Base-by-base conservation (phyloP, 495 filamentous ascomycete genomes). In the Rhypophila decipiens region DNA sequence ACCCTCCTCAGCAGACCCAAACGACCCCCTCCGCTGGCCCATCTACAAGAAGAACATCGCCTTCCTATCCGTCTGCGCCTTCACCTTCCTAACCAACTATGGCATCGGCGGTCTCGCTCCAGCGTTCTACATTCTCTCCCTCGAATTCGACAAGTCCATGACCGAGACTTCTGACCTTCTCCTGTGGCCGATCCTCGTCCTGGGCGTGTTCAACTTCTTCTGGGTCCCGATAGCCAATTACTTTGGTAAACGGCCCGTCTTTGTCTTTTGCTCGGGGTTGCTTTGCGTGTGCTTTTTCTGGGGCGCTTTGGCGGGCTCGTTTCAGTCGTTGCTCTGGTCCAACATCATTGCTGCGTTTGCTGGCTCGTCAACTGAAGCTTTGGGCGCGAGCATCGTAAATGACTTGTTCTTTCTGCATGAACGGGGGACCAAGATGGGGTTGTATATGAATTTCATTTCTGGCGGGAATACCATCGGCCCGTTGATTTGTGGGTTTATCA, bases 201-300 rank as follows among this genome's bases (percentile, higher is more conserved):
- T 65, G n/a, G 62, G 62, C n/a, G 40, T 63, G 5, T 67, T 60
- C 41, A 77, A 73, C 50, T 66, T 82, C 44, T 48, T 80, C 24
- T 79, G 77, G 72, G 74, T 80, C 50, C 78, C 78, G 5, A 24
- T 82, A 1, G 68, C 72, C 39, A 69, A 73, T 57, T 78, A 76
- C 54, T 74, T 73, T 40, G 78, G 78, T 19, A 69, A 77, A 24
- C 67, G 78, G 19, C 73, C 77, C 1, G 63, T 79, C 2, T 82
- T 78, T 38, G 58, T 79, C 22, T 43, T 67, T 17, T 52, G 58
- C 5, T 64, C 58, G 5, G 53, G 58, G 4, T 44, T 75, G 27
- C 59, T 63, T 13, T 59, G 65, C 22, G 61, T 55, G 2, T 53
- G 56, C 29, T 61, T 58, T 17, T 52, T 67, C 40, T 67, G 58